phyloP scores from a whole-genome alignment of 2,329 filamentous ascomycete species.

The Colletotrichum echinochloae region DNA sequence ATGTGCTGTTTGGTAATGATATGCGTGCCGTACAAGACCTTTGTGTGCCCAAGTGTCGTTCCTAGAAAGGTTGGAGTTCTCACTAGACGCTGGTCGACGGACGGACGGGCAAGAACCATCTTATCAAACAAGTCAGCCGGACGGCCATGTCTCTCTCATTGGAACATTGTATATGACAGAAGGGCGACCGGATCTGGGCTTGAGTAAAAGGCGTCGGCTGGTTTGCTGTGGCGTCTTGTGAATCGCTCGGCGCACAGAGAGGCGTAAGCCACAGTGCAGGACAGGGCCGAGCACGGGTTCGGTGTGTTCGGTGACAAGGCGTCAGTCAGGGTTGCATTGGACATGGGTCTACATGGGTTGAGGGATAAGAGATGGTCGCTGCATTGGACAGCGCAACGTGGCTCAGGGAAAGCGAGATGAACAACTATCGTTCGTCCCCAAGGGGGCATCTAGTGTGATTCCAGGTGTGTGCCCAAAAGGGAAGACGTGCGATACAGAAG shows the following conservation, averaged over 20 bases:
- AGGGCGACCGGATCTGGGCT: neutral
- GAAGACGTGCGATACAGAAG: slow-evolving; percentile 34
- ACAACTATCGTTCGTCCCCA: slow-evolving; percentile 22
- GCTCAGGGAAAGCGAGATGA: slow-evolving; percentile 29
- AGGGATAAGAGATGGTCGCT: slow-evolving; percentile 20
- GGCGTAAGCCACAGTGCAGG: slow-evolving; percentile 12
- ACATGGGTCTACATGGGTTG: slow-evolving; percentile 16
- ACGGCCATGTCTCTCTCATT: neutral
- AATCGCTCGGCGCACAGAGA: slow-evolving; percentile 2
- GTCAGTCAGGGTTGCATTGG: slow-evolving; percentile 26
- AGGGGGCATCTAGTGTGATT: slow-evolving; percentile 34
- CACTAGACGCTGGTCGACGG: neutral
- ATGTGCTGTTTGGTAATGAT: neutral
- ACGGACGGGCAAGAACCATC: neutral
- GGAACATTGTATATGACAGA: neutral
- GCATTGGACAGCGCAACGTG: slow-evolving; percentile 30
- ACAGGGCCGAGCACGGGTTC: neutral
- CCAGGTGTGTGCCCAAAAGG: slow-evolving; percentile 28
- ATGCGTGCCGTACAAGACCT: neutral
- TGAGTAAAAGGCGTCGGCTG: neutral
- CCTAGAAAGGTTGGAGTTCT: neutral
- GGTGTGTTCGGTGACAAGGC: neutral
- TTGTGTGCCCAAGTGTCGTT: neutral
- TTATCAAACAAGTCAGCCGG: neutral
- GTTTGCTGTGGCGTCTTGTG: slow-evolving; percentile 3